Conservation (phyloP, 371 early-diverging fungal genomes). For the Lichtheimia ramosa region DNA sequence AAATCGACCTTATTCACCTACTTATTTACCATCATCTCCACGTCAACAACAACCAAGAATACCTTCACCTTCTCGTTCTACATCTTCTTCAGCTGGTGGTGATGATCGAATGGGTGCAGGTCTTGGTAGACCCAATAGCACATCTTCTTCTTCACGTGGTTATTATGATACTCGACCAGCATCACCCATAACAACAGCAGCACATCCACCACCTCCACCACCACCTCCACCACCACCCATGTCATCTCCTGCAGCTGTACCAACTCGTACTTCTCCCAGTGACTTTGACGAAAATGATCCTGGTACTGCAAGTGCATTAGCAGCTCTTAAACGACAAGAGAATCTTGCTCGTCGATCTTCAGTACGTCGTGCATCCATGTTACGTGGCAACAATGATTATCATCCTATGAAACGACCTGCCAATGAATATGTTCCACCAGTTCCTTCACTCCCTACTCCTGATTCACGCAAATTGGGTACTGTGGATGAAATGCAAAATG, state of each 20-base stretch:
- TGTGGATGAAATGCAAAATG: constrained; percentile 5
- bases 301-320: constrained; percentile 43
- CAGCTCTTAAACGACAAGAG: constrained; percentile 49
- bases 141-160: constrained; percentile 13
- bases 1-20: constrained; percentile 24
- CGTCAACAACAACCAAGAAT: constrained; percentile 12
- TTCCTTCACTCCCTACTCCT: constrained; percentile 31
- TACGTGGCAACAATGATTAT: constrained; percentile 26
- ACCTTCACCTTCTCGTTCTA: constrained; percentile 44
- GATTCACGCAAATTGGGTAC: constrained; percentile 13
- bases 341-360: constrained; percentile 48
- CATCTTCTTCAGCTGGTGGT: constrained; percentile 13
- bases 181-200: constrained; percentile 17
- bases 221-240: constrained; percentile 27
- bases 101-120: background rate
- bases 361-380: constrained; percentile 51
- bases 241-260: constrained; percentile 18
- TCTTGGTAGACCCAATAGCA: constrained; percentile 2
- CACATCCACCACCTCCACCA: constrained; percentile 8
- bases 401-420: constrained; percentile 14
- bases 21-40: constrained; percentile 1
- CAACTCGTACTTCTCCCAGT: constrained; percentile 2
- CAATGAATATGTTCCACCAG: constrained; percentile 28
- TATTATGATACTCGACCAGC: constrained; percentile 37
- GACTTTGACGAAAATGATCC: constrained; percentile 48